phyloP scores from a whole-genome alignment of 169 alveolate genomes.

The Plasmodium gallinaceum region DNA sequence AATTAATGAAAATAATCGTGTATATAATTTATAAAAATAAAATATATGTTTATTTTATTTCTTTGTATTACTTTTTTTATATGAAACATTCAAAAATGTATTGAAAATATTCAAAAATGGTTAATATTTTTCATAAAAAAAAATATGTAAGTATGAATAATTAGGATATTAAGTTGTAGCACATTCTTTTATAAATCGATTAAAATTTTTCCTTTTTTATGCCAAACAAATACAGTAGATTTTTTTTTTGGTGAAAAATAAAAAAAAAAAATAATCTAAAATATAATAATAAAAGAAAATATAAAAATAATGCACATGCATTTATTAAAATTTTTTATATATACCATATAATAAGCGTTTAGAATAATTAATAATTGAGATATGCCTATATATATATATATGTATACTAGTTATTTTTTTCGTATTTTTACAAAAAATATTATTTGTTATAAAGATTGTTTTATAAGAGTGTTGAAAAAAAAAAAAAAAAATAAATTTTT shows the following conservation, averaged over 20 bases:
- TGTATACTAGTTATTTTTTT: neutral
- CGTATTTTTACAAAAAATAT: too few species aligned
- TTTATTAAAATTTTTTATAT: neutral
- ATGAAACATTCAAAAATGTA: conserved; percentile 5
- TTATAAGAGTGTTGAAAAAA: neutral
- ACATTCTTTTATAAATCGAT: conserved; percentile 5
- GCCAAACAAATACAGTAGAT: neutral
- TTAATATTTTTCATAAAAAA: neutral
- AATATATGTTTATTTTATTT: neutral
- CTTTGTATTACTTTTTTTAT: conserved; percentile 5
- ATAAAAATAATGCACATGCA: conserved; percentile 12
- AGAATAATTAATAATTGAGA: neutral
- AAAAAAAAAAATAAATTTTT: conserved; percentile 6
- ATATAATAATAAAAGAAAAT: neutral
- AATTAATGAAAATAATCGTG: too few species aligned
- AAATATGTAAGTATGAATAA: conserved; percentile 8
- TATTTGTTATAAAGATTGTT: too few species aligned
- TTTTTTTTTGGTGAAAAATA: neutral
- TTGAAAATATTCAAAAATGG: neutral
- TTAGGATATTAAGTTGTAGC: conserved; percentile 2
- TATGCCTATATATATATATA: neutral
- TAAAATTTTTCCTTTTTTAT: neutral
- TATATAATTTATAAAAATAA: neutral
- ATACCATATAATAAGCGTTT: neutral
- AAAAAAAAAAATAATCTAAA: neutral